Conservation (phyloP, 2,329 filamentous ascomycete species). For the Sarocladium strictum region DNA sequence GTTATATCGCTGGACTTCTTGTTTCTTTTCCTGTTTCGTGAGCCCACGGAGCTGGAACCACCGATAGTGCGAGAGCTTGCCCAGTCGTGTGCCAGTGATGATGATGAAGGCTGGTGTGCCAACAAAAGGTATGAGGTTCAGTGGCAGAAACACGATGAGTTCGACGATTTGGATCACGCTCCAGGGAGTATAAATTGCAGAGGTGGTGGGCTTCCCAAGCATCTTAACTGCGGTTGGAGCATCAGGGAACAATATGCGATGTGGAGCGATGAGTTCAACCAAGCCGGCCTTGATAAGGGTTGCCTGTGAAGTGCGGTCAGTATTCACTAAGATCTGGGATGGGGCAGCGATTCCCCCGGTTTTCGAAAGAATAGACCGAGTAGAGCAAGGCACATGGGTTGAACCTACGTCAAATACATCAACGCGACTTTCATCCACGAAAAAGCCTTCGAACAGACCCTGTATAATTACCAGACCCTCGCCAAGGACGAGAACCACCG, state of each 20-base stretch:
- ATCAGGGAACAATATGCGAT: slow-evolving; percentile 60
- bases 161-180: slow-evolving; percentile 86
- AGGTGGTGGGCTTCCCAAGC: slow-evolving; percentile 73
- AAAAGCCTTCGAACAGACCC: slow-evolving; percentile 71
- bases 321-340: neutral
- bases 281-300: slow-evolving; percentile 71
- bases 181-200: slow-evolving; percentile 80
- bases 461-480: slow-evolving; percentile 68
- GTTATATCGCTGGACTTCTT: slow-evolving; percentile 58
- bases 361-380: neutral
- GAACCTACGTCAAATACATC: slow-evolving; percentile 73
- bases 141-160: slow-evolving; percentile 69
- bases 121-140: slow-evolving; percentile 81
- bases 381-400: neutral
- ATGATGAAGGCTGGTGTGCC: slow-evolving; percentile 83
- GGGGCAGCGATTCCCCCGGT: neutral
- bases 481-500: slow-evolving; percentile 79
- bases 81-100: slow-evolving; percentile 79
- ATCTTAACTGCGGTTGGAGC: slow-evolving; percentile 68
- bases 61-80: slow-evolving; percentile 84
- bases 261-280: slow-evolving; percentile 59
- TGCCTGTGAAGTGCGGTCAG: slow-evolving; percentile 32
- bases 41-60: slow-evolving; percentile 80
- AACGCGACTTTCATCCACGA: slow-evolving; percentile 72
- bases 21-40: slow-evolving; percentile 65